Evolutionary conservation across 2,329 filamentous ascomycete species (phyloP), one percentile per base, ranked within the genome.

Genomic region (Colletotrichum cordylinicola): DNA sequence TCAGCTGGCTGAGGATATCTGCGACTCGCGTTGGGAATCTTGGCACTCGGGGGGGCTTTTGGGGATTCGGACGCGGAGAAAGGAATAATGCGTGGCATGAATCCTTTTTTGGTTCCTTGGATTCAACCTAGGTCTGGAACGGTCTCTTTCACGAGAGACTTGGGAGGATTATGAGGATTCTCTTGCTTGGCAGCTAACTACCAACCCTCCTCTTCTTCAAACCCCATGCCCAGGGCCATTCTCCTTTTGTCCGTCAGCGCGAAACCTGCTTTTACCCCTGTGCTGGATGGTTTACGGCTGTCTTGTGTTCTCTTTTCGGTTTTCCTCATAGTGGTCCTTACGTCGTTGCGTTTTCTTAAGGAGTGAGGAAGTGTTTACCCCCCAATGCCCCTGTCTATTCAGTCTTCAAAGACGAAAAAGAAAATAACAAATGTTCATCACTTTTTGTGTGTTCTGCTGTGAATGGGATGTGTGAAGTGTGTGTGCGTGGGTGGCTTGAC

Each of bases 31-130:
- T 69, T 69, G 56, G 72, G 67, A 74, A 39, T 73, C 79, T 79
- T 80, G 79, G 82, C 81, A 81, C 82, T 77, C 79, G 82, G 84
- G 81, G 79, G 82, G 80, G 83, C 80, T 80, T 79, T 81, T 79
- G 70, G 82, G 82, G 82, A 84, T 82, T 85, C 83, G 80, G 81
- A 78, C 80, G 79, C 82, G 79, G 81, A 82, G 82, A 82, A 81
- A 80, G 81, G 83, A 84, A 84, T 67, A 83, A 83, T 85, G 82
- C 82, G 82, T 81, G 84, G 82, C 82, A 83, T 82, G 82, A 82
- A 81, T 77, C 79, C 31, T 65, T 43, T 65, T 39, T 71, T 73
- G 71, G 43, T 67, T 66, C 64, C 69, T 75, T 75, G 77, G 71
- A 72, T 69, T 76, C 52, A 55, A 67, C 33, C 76, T 65, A 27